Evolutionary conservation across 148 eudicot species (phyloP).

Genomic region (Silene latifolia): DNA sequence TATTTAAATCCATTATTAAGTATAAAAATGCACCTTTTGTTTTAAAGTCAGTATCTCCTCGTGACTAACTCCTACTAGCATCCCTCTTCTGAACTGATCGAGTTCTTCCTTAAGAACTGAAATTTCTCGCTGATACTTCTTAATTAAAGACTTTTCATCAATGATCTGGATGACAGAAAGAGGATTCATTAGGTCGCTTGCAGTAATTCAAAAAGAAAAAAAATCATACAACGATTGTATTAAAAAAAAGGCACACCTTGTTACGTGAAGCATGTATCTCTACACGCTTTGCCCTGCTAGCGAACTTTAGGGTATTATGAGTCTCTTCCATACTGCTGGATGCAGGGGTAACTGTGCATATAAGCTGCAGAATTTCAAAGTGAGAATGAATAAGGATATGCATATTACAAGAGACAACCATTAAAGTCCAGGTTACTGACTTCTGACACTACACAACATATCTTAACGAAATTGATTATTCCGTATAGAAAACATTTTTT

Average conservation of each 20-base stretch:
- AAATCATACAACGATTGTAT: background rate
- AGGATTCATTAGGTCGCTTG: background rate
- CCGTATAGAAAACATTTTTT: background rate
- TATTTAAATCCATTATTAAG: background rate
- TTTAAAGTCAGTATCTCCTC: slow-evolving; percentile 79
- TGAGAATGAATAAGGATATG: background rate
- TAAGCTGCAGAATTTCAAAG: slow-evolving; percentile 50
- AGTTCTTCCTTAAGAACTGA: slow-evolving; percentile 31
- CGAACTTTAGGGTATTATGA: slow-evolving; percentile 80
- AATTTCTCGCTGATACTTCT: slow-evolving; percentile 33
- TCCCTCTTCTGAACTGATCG: slow-evolving; percentile 81
- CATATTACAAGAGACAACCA: background rate
- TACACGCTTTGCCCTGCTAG: slow-evolving; percentile 69
- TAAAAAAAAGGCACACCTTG: slow-evolving; percentile 36
- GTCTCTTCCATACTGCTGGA: slow-evolving; percentile 79
- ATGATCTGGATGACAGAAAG: slow-evolving; percentile 23
- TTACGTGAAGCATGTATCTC: slow-evolving; percentile 73
- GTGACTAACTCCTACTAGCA: slow-evolving; percentile 86
- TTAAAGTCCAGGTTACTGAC: background rate
- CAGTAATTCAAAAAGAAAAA: background rate
- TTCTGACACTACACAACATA: background rate
- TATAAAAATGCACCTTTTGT: slow-evolving; percentile 56
- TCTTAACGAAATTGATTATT: background rate
- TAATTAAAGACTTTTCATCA: slow-evolving; percentile 34
- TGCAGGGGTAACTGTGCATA: slow-evolving; percentile 82